phyloP scores from a whole-genome alignment of 345 rosid genomes.

The Rhodamnia argentea region DNA sequence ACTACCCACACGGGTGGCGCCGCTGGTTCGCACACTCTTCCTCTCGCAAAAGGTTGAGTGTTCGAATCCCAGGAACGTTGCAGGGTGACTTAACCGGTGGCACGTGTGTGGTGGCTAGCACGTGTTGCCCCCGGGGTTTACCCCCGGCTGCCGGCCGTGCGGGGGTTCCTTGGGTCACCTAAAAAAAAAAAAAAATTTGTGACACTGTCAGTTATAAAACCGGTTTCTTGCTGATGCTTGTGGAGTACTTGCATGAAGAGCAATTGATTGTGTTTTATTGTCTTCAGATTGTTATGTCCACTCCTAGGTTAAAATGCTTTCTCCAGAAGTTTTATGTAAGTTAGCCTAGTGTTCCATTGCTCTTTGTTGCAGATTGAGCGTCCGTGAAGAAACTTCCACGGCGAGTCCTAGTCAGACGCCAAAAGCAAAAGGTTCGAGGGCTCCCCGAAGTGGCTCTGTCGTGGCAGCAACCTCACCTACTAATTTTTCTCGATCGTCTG shows the following conservation, averaged over 20 bases:
- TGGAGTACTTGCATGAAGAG: not conserved
- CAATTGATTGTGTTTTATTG: not conserved
- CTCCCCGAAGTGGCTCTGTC: constrained; percentile 31
- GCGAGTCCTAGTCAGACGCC: constrained; percentile 16
- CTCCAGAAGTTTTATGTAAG: not conserved
- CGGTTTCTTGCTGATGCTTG: not conserved
- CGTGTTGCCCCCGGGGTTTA: no score
- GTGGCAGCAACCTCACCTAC: constrained; percentile 23
- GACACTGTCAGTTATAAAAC: not conserved
- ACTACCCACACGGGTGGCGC: no score
- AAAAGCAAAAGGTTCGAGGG: constrained; percentile 44
- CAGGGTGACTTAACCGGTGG: no score
- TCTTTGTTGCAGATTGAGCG: constrained; percentile 22
- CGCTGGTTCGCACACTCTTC: no score
- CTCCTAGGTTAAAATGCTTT: not conserved
- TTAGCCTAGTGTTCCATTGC: not conserved
- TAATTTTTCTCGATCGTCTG: constrained; percentile 23
- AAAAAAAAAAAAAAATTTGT: no score
- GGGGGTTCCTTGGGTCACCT: no score
- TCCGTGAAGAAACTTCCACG: constrained; percentile 21
- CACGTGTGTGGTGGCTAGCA: no score
- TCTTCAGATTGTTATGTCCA: not conserved
- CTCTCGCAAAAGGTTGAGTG: no score
- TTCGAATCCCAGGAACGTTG: no score
- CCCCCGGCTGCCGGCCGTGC: no score